Conservation (phyloP, 1,139 yeast genomes). For the Pneumocystis murina region DNA sequence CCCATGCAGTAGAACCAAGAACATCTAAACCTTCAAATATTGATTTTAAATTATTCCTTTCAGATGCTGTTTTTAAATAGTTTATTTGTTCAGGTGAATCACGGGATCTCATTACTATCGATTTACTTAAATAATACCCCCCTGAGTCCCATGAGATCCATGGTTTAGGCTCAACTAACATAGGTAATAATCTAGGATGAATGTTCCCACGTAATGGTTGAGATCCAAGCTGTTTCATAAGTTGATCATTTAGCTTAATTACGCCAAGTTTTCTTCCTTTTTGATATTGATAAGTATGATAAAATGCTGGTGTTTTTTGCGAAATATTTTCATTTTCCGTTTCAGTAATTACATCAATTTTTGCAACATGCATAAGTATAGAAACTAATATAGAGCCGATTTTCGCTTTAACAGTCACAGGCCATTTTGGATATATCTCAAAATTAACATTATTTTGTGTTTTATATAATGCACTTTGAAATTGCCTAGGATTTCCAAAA, state of each 20-base stretch:
- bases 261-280: conserved; percentile 74
- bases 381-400: conserved; percentile 72
- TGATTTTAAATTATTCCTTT: conserved; percentile 44
- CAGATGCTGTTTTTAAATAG: conserved; percentile 71
- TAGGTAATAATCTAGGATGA: conserved; percentile 83
- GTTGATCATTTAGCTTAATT: conserved; percentile 54
- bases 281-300: conserved; percentile 69
- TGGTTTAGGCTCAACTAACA: conserved; percentile 77
- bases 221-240: conserved; percentile 52
- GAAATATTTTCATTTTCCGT: conserved; percentile 54
- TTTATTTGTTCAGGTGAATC: conserved; percentile 86
- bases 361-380: conserved; percentile 64
- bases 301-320: conserved; percentile 80
- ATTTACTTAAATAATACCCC: conserved; percentile 58
- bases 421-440: conserved; percentile 38
- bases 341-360: conserved; percentile 56
- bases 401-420: conserved; percentile 53
- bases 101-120: conserved; percentile 55
- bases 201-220: conserved; percentile 52
- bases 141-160: conserved; percentile 77
- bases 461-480: conserved; percentile 24
- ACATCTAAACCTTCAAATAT: conserved; percentile 78
- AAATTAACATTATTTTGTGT: conserved; percentile 20
- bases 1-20: conserved; percentile 83
- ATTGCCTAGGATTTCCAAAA: conserved; percentile 23